Base-by-base conservation (phyloP, 73 alveolate genomes). In the Tetrahymena thermophila region DNA sequence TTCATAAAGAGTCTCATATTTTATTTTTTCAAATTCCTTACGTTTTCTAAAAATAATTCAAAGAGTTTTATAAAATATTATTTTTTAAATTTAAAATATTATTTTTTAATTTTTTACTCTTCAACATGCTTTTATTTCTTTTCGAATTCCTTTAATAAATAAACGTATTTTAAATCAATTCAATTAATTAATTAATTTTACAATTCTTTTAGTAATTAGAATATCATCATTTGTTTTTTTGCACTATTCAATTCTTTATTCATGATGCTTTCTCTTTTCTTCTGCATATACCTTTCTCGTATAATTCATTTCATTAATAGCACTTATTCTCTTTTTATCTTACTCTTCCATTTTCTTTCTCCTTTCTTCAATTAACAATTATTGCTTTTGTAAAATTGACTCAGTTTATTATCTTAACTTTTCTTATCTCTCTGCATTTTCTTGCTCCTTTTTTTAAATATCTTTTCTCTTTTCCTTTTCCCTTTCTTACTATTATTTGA, bases 291-390 rank as follows among this genome's bases (percentile, higher is more conserved):
- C 38, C 28, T 44, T 25, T 94, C 93, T 94, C 31, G 34, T 6
- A 34, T 94, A 35, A 35, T 96, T 89, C 35, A 89, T 10, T 3
- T 38, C 9, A n/a, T 31, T 23, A 0, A 40, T 23, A 34, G 43
- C 35, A n/a, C 35, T 58, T 31, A 43, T 94, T 94, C 97, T 94
- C 57, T 94, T 95, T 40, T 94, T 40, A 94, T 71, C 97, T 55
- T 56, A 94, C 85, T 50, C 55, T n/a, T 96, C 97, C 97, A 96
- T 94, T 55, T 96, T 96, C 93, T 84, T 28, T 50, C 95, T 96
- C 37, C 96, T 50, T 23, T 58, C 84, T 34, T 96, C 96, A 28
- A 85, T 93, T 19, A 85, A 58, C 35, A 35, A 31, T 37, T 85
- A 19, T 42, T 94, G 56, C 37, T 35, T 94, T 35, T 35, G 28